Conservation (phyloP, 371 early-diverging fungal genomes). For the Mucor velutinosus region DNA sequence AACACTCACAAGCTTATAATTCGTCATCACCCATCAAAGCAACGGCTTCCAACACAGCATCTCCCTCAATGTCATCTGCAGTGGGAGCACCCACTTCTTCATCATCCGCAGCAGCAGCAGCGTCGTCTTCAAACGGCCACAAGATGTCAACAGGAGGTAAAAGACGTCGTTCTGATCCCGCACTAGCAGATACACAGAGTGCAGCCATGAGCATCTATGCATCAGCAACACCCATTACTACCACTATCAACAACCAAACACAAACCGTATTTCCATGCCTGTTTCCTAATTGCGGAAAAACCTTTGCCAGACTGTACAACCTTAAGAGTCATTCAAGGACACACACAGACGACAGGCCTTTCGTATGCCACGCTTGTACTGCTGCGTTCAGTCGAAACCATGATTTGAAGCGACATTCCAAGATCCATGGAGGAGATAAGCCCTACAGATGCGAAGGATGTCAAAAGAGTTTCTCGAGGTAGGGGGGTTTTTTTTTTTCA, state of each 20-base stretch:
- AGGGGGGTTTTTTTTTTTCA: constrained; percentile 7
- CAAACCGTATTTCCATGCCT: constrained; percentile 65
- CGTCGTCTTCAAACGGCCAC: constrained; percentile 8
- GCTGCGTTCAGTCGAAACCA: constrained; percentile 86
- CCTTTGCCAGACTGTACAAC: constrained; percentile 78
- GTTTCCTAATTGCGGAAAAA: constrained; percentile 72
- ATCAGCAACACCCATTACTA: constrained; percentile 51
- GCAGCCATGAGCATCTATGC: constrained; percentile 55
- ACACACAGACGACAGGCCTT: constrained; percentile 81
- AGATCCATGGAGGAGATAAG: constrained; percentile 85
- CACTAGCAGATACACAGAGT: constrained; percentile 50
- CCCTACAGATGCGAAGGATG: constrained; percentile 83
- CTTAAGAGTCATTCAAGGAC: constrained; percentile 81
- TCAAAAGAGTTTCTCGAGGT: constrained; percentile 75
- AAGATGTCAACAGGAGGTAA: constrained; percentile 26
- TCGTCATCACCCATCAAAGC: constrained; percentile 7
- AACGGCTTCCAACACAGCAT: not conserved
- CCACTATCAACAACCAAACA: constrained; percentile 50
- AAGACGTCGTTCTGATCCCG: constrained; percentile 49
- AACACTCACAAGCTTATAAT: not conserved
- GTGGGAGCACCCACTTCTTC: not conserved
- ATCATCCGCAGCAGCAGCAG: not conserved
- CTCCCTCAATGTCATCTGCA: constrained; percentile 1
- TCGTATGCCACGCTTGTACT: constrained; percentile 72
- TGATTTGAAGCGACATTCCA: constrained; percentile 84